These are phyloP conservation scores for Isatis lusitanica DNA, from an alignment of 441 rosid genomes.

Conservation along the genomic window DNA sequence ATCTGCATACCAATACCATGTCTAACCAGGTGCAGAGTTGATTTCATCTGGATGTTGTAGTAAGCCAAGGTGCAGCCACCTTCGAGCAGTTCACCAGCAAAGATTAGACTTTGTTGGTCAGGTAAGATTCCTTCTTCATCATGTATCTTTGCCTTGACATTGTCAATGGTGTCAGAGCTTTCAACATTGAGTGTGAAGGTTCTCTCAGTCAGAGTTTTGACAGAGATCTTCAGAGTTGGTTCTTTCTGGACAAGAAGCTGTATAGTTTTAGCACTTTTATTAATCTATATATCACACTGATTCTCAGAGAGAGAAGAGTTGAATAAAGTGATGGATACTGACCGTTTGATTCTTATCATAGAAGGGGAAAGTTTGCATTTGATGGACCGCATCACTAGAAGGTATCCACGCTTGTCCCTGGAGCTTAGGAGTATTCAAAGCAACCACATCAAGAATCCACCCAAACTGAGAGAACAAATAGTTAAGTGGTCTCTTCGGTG, in stretches of 20 bases:
- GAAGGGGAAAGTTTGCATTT: constrained; percentile 93
- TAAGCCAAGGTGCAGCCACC: not conserved
- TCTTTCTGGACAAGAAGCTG: not conserved
- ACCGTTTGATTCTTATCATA: constrained; percentile 90
- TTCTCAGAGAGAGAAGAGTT: not conserved
- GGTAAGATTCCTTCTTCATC: too few species aligned
- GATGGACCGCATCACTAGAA: constrained; percentile 83
- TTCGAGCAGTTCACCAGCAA: too few species aligned
- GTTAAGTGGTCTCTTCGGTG: constrained; percentile 84
- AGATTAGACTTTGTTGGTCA: too few species aligned
- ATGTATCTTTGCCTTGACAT: too few species aligned
- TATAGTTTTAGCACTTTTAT: not conserved
- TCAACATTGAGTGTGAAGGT: too few species aligned
- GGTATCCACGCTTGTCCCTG: constrained; percentile 94
- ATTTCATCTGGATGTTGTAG: not conserved
- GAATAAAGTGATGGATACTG: constrained; percentile 21
- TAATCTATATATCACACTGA: not conserved
- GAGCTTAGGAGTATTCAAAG: constrained; percentile 87
- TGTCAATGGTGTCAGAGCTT: too few species aligned
- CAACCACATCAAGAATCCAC: constrained; percentile 90
- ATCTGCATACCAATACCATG: not conserved
- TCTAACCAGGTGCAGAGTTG: not conserved
- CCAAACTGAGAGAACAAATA: constrained; percentile 93
- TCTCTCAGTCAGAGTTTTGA: too few species aligned
- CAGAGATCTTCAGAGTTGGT: too few species aligned